phyloP scores from a whole-genome alignment of 2,329 filamentous ascomycete species.

The Raffaelea ambrosiae region DNA sequence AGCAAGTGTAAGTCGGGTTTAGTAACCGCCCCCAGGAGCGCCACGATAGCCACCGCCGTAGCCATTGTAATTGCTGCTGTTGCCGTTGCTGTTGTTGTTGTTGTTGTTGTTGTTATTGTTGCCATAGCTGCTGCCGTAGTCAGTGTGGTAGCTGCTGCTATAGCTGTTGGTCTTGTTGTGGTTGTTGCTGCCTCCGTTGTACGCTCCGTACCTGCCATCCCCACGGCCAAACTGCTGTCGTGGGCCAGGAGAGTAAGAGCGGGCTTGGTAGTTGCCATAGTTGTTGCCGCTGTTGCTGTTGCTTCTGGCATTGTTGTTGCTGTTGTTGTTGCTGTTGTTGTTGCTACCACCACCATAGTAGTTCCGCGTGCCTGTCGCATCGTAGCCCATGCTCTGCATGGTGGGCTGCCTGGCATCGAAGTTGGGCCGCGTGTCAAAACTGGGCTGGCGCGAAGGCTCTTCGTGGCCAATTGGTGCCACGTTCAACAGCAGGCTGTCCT shows the following conservation, averaged over 20 bases:
- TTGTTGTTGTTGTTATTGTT: neutral
- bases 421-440: too few relatives aligned
- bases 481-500: conserved; percentile 28
- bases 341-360: neutral
- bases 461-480: conserved; percentile 28
- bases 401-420: neutral
- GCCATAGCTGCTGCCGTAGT: neutral
- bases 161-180: too few relatives aligned
- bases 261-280: neutral
- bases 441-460: conserved; percentile 8
- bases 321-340: neutral
- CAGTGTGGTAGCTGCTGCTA: neutral
- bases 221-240: neutral
- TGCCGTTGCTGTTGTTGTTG: neutral
- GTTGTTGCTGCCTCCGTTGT: too few relatives aligned
- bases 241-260: too few relatives aligned
- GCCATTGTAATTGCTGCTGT: neutral
- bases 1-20: neutral
- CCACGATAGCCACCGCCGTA: neutral
- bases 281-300: neutral
- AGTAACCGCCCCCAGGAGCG: neutral
- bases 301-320: neutral
- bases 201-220: conserved; percentile 4
- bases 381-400: neutral
- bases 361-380: neutral